Evolutionary conservation across 345 rosid genomes (phyloP).

Genomic region (Sisymbrium altissimum): DNA sequence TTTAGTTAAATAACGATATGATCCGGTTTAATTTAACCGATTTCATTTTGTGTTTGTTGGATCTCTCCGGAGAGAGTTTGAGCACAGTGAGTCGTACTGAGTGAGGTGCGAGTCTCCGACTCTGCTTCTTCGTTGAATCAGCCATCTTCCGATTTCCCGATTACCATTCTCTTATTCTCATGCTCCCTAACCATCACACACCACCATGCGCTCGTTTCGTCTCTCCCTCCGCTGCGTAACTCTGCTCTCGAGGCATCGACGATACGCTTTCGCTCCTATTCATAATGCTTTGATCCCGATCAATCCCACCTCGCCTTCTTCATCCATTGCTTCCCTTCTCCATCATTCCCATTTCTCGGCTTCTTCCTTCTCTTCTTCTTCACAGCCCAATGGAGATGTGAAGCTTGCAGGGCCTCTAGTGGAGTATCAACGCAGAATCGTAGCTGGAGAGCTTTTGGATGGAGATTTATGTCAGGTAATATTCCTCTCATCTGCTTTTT

Average conservation of each 20-base stretch:
- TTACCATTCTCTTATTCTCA: background rate
- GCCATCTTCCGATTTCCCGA: too few species aligned
- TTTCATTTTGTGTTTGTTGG: background rate
- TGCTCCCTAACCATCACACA: background rate
- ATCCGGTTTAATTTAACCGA: background rate
- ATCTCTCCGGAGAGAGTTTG: too few species aligned
- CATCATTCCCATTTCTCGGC: background rate
- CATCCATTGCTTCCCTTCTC: background rate
- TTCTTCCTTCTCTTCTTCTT: background rate
- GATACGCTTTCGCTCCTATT: conserved; percentile 2
- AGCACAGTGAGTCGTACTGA: conserved; percentile 4
- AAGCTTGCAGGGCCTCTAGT: conserved; percentile 68
- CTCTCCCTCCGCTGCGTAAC: conserved; percentile 14
- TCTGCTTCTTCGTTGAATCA: background rate
- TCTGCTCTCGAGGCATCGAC: conserved; percentile 16
- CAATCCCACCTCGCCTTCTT: background rate
- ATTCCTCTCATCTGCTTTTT: background rate
- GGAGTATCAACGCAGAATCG: conserved; percentile 77
- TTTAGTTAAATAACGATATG: background rate
- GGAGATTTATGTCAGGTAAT: conserved; percentile 89
- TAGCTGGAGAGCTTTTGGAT: conserved; percentile 69
- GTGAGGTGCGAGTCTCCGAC: background rate
- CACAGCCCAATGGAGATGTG: conserved; percentile 34
- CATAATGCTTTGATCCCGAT: conserved; percentile 4
- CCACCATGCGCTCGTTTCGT: conserved; percentile 26